Evolutionary conservation across 805 yeast genomes (phyloP).

Genomic region (Hyphopichia homilentoma): DNA sequence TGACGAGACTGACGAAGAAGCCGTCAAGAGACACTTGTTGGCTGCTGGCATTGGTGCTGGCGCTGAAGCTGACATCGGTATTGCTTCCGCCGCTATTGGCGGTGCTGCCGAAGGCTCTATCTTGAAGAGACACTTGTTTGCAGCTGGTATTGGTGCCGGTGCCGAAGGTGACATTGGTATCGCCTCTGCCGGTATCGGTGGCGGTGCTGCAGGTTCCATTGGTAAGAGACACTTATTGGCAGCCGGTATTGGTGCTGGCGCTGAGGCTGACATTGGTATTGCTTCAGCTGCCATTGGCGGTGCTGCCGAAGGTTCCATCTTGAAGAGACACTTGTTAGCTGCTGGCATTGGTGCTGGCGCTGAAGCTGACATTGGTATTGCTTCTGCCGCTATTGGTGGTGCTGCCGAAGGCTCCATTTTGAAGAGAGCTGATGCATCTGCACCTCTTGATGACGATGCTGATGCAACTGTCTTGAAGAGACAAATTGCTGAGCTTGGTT

Average conservation of each 20-base stretch:
- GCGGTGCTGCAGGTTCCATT: constrained; percentile 1
- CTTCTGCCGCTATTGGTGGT: constrained; percentile 4
- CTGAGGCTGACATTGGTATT: constrained; percentile 3
- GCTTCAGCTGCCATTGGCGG: constrained; percentile 4
- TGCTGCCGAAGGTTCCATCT: neutral
- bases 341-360: constrained; percentile 3
- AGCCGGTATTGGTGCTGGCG: constrained; percentile 2
- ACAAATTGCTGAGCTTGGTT: constrained; percentile 4
- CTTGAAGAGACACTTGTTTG: constrained; percentile 11
- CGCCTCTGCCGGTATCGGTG: neutral
- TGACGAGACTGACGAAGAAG: constrained; percentile 8
- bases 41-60: constrained; percentile 7
- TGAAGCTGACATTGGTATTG: constrained; percentile 3
- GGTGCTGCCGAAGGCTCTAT: constrained; percentile 10
- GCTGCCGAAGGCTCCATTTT: constrained; percentile 7
- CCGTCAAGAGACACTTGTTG: constrained; percentile 6
- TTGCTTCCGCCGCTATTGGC: constrained; percentile 6
- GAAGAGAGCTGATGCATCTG: constrained; percentile 10
- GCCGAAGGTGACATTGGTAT: neutral
- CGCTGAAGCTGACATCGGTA: constrained; percentile 8
- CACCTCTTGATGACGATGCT: constrained; percentile 5
- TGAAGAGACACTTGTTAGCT: constrained; percentile 3
- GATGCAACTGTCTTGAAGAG: constrained; percentile 10
- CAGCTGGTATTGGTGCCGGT: constrained; percentile 9
- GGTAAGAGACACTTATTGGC: neutral